These are phyloP conservation scores for Casuarina cunninghamiana DNA, from an alignment of 306 rosid genomes.

Conservation along the genomic window DNA sequence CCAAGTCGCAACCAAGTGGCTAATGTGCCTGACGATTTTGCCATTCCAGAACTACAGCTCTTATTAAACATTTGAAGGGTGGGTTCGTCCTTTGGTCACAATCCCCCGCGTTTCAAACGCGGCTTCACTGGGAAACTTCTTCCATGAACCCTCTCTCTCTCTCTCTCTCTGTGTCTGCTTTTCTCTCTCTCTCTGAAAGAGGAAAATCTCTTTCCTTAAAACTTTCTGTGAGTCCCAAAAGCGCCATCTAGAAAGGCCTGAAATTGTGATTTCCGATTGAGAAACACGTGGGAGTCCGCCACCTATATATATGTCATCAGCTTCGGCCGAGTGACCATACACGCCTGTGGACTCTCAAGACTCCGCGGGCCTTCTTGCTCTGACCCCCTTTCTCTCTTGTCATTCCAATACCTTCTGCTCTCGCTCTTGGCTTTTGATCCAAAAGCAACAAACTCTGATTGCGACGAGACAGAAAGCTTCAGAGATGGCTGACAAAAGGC, in stretches of 20 bases:
- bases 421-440: background rate
- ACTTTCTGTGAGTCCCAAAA: no score
- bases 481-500: constrained; percentile 19
- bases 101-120: background rate
- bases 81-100: background rate
- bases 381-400: background rate
- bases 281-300: background rate
- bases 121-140: constrained; percentile 2
- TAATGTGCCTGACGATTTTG: background rate
- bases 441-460: background rate
- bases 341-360: background rate
- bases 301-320: background rate
- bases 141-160: background rate
- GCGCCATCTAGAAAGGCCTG: background rate
- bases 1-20: background rate
- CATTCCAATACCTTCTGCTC: background rate
- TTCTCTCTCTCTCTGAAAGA: background rate
- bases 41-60: background rate
- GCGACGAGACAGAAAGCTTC: background rate
- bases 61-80: background rate
- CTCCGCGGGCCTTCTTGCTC: background rate
- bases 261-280: background rate
- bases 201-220: background rate
- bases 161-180: no score
- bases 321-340: background rate